These are phyloP conservation scores for Boletus rubescentipes DNA, from an alignment of 768 basidiomycete species.

Conservation along the genomic window DNA sequence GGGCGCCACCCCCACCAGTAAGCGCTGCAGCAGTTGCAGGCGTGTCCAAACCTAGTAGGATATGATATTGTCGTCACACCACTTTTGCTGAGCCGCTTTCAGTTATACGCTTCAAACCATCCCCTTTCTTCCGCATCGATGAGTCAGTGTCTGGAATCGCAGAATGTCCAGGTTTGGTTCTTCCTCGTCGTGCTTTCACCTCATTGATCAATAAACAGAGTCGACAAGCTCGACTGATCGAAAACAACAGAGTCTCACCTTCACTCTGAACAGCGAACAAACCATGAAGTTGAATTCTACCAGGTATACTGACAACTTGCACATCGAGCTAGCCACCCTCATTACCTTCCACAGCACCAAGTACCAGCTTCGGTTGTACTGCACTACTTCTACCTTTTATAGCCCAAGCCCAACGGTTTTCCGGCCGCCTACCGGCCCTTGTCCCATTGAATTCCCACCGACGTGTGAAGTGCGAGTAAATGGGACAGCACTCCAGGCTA, in stretches of 20 bases:
- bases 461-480: conserved; percentile 93
- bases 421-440: conserved; percentile 50
- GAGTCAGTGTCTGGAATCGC: conserved; percentile 61
- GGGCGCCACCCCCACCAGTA: conserved; percentile 40
- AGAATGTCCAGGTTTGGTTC: conserved; percentile 75
- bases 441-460: conserved; percentile 87
- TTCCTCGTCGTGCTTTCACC: not conserved
- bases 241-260: conserved; percentile 57
- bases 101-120: conserved; percentile 77
- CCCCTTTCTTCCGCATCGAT: conserved; percentile 73
- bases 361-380: conserved; percentile 83
- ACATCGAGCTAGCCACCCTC: conserved; percentile 4
- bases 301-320: conserved; percentile 41
- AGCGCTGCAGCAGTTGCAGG: conserved; percentile 34
- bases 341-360: conserved; percentile 45
- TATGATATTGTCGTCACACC: conserved; percentile 12
- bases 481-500: conserved; percentile 61
- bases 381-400: conserved; percentile 81
- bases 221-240: conserved; percentile 79
- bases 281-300: conserved; percentile 54
- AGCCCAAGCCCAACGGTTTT: conserved; percentile 49
- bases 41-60: conserved; percentile 29
- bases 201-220: conserved; percentile 42
- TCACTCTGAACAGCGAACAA: conserved; percentile 69
- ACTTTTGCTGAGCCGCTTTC: conserved; percentile 14